A percentile compares a stretch with the other conserved stretches of the same genome.
Evolutionary conservation across 192 early-diverging fungal species (phyloP).

Genomic region (Dimargaris verticillata): DNA sequence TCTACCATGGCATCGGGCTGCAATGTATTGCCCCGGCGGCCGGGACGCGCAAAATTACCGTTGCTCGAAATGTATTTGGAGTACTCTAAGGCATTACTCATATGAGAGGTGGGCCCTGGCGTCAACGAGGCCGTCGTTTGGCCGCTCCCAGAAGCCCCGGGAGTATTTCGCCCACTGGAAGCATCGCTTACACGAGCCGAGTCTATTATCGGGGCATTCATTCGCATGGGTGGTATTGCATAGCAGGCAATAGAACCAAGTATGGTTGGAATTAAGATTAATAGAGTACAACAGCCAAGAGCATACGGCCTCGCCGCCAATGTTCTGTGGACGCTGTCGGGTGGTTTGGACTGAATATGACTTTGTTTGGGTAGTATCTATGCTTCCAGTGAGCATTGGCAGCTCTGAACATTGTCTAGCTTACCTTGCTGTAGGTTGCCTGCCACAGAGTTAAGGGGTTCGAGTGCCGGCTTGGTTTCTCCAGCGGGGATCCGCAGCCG

Average conservation of each 20-base stretch:
- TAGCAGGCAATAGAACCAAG: not conserved
- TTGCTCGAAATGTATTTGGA: conserved; percentile 19
- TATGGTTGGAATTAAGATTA: conserved; percentile 2
- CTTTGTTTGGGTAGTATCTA: no score
- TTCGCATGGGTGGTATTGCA: not conserved
- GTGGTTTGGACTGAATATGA: no score
- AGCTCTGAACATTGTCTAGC: no score
- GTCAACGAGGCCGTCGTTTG: not conserved
- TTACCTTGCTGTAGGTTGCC: conserved; percentile 18
- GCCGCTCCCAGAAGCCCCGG: not conserved
- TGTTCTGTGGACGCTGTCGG: no score
- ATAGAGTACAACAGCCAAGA: no score
- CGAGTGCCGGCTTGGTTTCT: not conserved
- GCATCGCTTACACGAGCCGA: not conserved
- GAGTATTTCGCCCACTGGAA: not conserved
- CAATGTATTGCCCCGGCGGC: conserved; percentile 18
- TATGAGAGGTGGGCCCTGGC: not conserved
- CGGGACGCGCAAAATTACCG: conserved; percentile 15
- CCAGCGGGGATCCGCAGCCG: conserved; percentile 11
- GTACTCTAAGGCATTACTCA: conserved; percentile 11
- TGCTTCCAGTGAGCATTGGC: no score
- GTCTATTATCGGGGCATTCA: not conserved
- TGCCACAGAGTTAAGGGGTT: conserved; percentile 10
- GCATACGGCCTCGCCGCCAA: no score
- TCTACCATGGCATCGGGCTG: conserved; percentile 23